Evolutionary conservation across 2,329 filamentous ascomycete genomes (phyloP), one percentile per base, ranked within the genome.

Genomic region (Aureobasidium sp.): DNA sequence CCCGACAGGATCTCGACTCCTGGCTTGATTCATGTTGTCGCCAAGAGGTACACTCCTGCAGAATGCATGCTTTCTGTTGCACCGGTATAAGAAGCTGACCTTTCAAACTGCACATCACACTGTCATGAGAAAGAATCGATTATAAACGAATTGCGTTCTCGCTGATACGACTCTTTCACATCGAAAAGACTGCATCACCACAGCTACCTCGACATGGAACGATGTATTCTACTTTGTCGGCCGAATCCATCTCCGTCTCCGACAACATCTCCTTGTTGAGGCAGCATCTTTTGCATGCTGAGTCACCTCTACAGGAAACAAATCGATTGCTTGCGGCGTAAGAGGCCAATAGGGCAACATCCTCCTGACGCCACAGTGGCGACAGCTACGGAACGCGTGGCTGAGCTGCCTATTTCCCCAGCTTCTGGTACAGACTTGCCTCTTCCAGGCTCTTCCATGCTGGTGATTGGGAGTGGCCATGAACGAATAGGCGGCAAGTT

Each of bases 331-430:
- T 25, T 17, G 49, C 34, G 20, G 20, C 22, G 22, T 22, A 7
- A 48, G 25, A 29, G 25, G n/a, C 27, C 29, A 39, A 52, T 52
- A 25, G 34, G 20, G 8, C 8, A 25, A 52, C 22, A 27, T 20
- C 2, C 5, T 15, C 15, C 11, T 42, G 3, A 55, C 53, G 53
- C 53, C 53, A 57, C 53, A 57, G 36, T 62, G 60, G 60, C 60
- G 42, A 62, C 45, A 22, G 41, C n/a, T 20, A 41, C 47, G 39
- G 29, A 29, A 62, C 59, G 49, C 49, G 59, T 62, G 49, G 59
- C 59, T 62, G 49, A 29, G 49, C 17, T 55, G 60, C 60, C 60
- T 62, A 48, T 62, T 62, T 55, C 42, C 60, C 47, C 41, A 25
- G 48, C 37, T 48, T 61, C 48, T 44, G 29, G 36, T 25, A n/a